phyloP scores from a whole-genome alignment of 495 filamentous ascomycete genomes.

The Penicillium manginii region DNA sequence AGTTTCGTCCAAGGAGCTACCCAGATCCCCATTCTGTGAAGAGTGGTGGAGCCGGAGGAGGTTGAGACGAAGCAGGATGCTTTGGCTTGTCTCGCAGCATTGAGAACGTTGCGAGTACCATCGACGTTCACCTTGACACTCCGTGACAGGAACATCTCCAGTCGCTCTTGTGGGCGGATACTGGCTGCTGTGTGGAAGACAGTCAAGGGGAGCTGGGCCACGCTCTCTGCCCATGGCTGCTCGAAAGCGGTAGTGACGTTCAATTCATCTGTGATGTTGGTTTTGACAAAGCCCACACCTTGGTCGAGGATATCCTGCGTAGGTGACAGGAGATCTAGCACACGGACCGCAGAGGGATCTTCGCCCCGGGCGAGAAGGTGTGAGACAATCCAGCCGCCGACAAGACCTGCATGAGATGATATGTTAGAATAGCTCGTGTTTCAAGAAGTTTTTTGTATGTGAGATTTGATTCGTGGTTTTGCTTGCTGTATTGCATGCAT shows the following conservation, averaged over 20 bases:
- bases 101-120: conserved; percentile 55
- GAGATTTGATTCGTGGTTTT: not conserved
- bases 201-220: conserved; percentile 52
- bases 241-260: conserved; percentile 52
- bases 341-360: conserved; percentile 54
- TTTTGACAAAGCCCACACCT: conserved; percentile 50
- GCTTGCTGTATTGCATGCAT: not conserved
- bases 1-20: conserved; percentile 49
- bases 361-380: conserved; percentile 60
- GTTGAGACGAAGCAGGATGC: conserved; percentile 59
- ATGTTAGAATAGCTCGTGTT: not conserved
- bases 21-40: conserved; percentile 51
- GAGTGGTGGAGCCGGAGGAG: conserved; percentile 54
- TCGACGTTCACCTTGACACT: conserved; percentile 57
- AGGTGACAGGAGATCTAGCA: conserved; percentile 55
- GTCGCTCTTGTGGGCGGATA: conserved; percentile 55
- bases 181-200: conserved; percentile 62
- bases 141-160: conserved; percentile 45
- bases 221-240: conserved; percentile 51
- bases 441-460: not conserved
- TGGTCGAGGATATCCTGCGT: conserved; percentile 42
- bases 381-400: conserved; percentile 58
- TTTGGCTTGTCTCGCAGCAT: conserved; percentile 47
- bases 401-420: conserved; percentile 46
- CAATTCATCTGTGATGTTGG: conserved; percentile 54